phyloP scores from a whole-genome alignment of 768 basidiomycete genomes.

The Termitomyces sp. region DNA sequence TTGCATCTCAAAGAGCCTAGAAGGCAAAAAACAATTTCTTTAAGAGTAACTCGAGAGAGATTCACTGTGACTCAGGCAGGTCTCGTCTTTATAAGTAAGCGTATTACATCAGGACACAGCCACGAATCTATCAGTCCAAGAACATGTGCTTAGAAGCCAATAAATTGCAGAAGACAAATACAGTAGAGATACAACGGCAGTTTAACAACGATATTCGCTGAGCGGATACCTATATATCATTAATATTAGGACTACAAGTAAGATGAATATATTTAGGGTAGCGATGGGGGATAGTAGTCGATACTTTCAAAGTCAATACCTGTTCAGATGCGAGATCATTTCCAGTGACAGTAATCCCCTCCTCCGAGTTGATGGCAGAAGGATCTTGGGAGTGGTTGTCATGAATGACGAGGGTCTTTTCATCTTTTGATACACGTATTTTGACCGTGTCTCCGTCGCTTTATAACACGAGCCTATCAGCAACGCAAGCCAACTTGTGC shows the following conservation, averaged over 20 bases:
- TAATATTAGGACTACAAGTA: not conserved
- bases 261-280: not conserved
- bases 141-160: too few species aligned
- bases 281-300: not conserved
- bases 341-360: not conserved
- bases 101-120: too few species aligned
- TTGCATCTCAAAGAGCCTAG: too few species aligned
- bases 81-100: too few species aligned
- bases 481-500: not conserved
- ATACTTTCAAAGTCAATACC: not conserved
- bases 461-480: not conserved
- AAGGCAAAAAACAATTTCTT: too few species aligned
- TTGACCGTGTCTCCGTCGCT: constrained; percentile 67
- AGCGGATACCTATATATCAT: not conserved
- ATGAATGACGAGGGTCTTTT: constrained; percentile 40
- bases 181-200: not conserved
- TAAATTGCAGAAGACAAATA: too few species aligned
- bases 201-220: not conserved
- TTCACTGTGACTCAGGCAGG: too few species aligned
- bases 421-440: constrained; percentile 42
- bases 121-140: too few species aligned
- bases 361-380: constrained; percentile 14
- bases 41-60: too few species aligned
- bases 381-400: constrained; percentile 60
- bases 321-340: not conserved